These are phyloP conservation scores for Chondrostereum purpureum DNA, from an alignment of 1,284 basidiomycete genomes.

Conservation along the genomic window DNA sequence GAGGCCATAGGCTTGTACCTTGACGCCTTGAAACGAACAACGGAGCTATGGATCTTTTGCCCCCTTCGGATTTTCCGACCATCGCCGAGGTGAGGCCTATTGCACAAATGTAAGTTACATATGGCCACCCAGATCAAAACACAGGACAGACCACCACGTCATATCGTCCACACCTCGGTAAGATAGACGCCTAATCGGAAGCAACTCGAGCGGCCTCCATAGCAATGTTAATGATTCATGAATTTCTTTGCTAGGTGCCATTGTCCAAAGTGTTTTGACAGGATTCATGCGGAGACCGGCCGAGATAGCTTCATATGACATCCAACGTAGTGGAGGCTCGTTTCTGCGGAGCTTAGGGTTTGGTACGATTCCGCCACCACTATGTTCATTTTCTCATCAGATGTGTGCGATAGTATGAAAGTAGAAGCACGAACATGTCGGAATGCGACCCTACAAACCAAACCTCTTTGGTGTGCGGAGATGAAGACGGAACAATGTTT, in stretches of 20 bases:
- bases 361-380: conserved; percentile 16
- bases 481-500: not conserved
- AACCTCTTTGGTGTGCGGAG: conserved; percentile 18
- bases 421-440: conserved; percentile 19
- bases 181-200: conserved; percentile 14
- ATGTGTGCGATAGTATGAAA: too few species aligned
- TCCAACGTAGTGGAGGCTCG: conserved; percentile 17
- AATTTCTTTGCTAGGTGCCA: conserved; percentile 6
- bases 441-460: conserved; percentile 21
- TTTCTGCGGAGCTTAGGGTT: conserved; percentile 12
- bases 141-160: not conserved
- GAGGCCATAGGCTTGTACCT: too few species aligned
- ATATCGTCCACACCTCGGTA: conserved; percentile 4
- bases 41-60: conserved; percentile 17
- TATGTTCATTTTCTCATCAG: too few species aligned
- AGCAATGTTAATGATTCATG: conserved; percentile 14
- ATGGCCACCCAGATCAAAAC: not conserved
- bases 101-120: not conserved
- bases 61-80: conserved; percentile 13
- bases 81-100: conserved; percentile 12
- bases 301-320: conserved; percentile 17
- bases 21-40: conserved; percentile 5
- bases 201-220: conserved; percentile 14
- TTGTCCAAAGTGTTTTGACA: conserved; percentile 8
- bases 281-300: conserved; percentile 15